These are phyloP conservation scores for Penicillium pulvis DNA, from an alignment of 495 filamentous ascomycete genomes.

Conservation along the genomic window DNA sequence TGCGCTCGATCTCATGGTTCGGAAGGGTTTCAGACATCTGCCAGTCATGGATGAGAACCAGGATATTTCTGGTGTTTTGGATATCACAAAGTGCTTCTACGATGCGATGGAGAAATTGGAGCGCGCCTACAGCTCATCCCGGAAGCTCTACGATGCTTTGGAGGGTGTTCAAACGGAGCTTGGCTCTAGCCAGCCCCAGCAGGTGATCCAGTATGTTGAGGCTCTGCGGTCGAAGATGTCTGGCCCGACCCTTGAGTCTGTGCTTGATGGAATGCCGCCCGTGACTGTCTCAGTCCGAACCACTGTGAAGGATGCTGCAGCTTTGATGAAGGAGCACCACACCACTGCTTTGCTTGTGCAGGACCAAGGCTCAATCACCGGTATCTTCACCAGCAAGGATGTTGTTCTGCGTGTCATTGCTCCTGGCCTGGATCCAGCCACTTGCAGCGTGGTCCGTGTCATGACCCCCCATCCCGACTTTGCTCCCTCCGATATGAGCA, in stretches of 20 bases:
- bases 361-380: conserved; percentile 95
- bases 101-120: conserved; percentile 99
- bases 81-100: conserved; percentile 99
- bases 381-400: conserved; percentile 99
- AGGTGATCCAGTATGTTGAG: conserved; percentile 98
- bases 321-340: conserved; percentile 96
- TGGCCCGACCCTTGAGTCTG: conserved; percentile 91
- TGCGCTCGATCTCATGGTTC: conserved; percentile 95
- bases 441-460: conserved; percentile 94
- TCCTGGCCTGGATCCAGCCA: conserved; percentile 89
- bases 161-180: conserved; percentile 99
- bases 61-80: conserved; percentile 95
- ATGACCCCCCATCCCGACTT: conserved; percentile 99
- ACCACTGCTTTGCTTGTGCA: conserved; percentile 96
- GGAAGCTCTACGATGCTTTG: conserved; percentile 94
- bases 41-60: conserved; percentile 99
- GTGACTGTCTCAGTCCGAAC: conserved; percentile 94
- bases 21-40: conserved; percentile 95
- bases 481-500: conserved; percentile 98
- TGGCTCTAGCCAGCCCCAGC: conserved; percentile 93
- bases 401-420: conserved; percentile 98
- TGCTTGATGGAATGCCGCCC: conserved; percentile 87
- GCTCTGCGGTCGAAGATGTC: conserved; percentile 96
- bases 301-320: conserved; percentile 91
- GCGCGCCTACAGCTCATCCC: conserved; percentile 92